Evolutionary conservation across 2,329 filamentous ascomycete species (phyloP).

Genomic region (Gaeumannomyces sp.): DNA sequence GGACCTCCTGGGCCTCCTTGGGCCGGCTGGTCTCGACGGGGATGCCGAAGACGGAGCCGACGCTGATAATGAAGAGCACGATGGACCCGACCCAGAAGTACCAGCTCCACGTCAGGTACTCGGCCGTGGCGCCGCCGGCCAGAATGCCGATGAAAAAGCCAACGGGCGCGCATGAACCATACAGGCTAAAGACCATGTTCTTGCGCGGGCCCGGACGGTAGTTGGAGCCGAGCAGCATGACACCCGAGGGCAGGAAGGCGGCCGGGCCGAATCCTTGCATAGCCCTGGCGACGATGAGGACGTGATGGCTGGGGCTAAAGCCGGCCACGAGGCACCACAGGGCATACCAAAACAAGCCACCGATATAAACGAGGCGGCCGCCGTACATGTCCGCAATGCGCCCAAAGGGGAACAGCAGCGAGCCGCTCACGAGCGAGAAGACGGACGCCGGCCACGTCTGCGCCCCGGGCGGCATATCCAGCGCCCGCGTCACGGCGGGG

Average conservation of each 20-base stretch:
- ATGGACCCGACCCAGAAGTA: constrained; percentile 61
- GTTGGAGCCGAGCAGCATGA: constrained; percentile 61
- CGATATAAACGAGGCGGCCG: constrained; percentile 51
- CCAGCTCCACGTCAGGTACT: constrained; percentile 59
- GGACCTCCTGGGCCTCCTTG: constrained; percentile 17
- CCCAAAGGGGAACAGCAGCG: constrained; percentile 56
- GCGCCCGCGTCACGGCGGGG: constrained; percentile 45
- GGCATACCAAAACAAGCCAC: constrained; percentile 55
- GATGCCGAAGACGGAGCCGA: constrained; percentile 36
- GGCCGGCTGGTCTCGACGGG: constrained; percentile 18
- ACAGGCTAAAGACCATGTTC: constrained; percentile 58
- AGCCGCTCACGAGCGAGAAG: constrained; percentile 47
- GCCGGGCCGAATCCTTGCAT: constrained; percentile 62
- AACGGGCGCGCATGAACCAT: constrained; percentile 50
- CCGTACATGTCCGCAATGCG: constrained; percentile 56
- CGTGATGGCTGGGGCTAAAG: constrained; percentile 36
- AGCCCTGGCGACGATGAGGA: constrained; percentile 46
- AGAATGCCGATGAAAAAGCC: constrained; percentile 62
- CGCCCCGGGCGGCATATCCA: constrained; percentile 5
- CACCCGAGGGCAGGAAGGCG: constrained; percentile 62
- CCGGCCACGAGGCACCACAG: constrained; percentile 65
- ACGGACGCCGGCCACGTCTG: constrained; percentile 42
- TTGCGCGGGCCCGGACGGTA: constrained; percentile 67
- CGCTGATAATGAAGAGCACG: constrained; percentile 37
- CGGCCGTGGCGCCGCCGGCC: constrained; percentile 54